Evolutionary conservation across 208 protist species (phyloP).

Genomic region (Trypanosoma vivax): DNA sequence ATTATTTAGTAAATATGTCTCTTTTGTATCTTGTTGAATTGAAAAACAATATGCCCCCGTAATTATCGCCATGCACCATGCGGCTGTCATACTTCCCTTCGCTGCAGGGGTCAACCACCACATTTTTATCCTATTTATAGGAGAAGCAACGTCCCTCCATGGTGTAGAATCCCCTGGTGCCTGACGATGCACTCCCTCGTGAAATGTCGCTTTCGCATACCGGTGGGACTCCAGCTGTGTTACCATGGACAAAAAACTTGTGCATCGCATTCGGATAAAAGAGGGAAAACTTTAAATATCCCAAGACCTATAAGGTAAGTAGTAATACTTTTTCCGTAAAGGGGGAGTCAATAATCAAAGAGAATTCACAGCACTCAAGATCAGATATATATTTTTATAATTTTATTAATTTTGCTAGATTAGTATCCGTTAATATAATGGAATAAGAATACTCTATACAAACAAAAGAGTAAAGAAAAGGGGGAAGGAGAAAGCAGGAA

Average conservation of each 20-base stretch:
- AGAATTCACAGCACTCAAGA: no score
- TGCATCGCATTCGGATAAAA: conserved; percentile 11
- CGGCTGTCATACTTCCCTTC: conserved; percentile 74
- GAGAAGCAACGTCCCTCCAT: conserved; percentile 74
- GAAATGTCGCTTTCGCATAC: conserved; percentile 80
- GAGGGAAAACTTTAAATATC: no score
- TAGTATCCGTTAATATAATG: no score
- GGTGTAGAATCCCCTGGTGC: conserved; percentile 83
- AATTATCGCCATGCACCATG: conserved; percentile 73
- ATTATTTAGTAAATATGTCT: conserved; percentile 84
- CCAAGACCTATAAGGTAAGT: no score
- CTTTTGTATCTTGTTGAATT: conserved; percentile 81
- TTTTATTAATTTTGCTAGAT: no score
- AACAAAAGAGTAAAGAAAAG: neutral
- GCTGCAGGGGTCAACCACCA: conserved; percentile 81
- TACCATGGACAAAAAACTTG: conserved; percentile 9
- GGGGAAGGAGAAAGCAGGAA: conserved; percentile 21
- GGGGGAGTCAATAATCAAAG: no score
- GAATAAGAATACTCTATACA: conserved; percentile 11
- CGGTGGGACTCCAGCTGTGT: conserved; percentile 68
- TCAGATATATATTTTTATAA: no score
- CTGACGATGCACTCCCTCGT: conserved; percentile 77
- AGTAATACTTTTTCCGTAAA: no score
- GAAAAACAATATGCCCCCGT: conserved; percentile 76
- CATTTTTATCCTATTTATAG: conserved; percentile 57